Evolutionary conservation across 371 early-diverging fungal genomes (phyloP), one percentile per base, ranked within the genome.

Genomic region (Mucor mucedo): DNA sequence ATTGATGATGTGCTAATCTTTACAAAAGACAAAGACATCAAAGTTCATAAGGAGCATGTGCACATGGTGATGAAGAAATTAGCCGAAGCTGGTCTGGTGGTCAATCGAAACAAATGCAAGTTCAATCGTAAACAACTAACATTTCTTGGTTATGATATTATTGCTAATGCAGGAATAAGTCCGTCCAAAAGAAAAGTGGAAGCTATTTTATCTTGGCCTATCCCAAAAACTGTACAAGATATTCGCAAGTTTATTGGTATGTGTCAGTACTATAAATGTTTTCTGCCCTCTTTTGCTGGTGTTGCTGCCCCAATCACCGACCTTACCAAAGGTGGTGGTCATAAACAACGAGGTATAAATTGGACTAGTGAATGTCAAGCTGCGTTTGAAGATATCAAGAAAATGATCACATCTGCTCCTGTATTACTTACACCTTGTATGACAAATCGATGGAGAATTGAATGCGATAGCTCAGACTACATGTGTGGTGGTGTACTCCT

Each of bases 301-400:
- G 62, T 82, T 5, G 79, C 78, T 1, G n/a, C 66, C 0, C 83
- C 83, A 1, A 55, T 84, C 3, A 79, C 75, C 0, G 55, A 69
- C 29, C 63, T 85, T 7, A 65, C 80, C 4, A 32, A 30, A 33
- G 75, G 71, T 13, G 42, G 40, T n/a, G 68, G 68, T 13, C 35
- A 13, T 0, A 47, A 57, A 27, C 40, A 53, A 40, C 63, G 69
- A 28, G 30, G 48, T 2, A 60, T 52, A 47, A 7, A 16, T 11
- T 62, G 61, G 61, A 5, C 53, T 2, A 2, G 2, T 13, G 47
- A 30, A 0, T 54, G 61, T 30, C 54, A 61, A 35, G 8, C 0
- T 1, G 27, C 35, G 3, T 61, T 61, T 52, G 54, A 75, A 0
- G 5, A 4, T 2, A 8, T 71, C 4, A 73, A 75, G 21, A 0